Evolutionary conservation across 371 early-diverging fungal genomes (phyloP), one percentile per base, ranked within the genome.

Genomic region (Lichtheimia ramosa): DNA sequence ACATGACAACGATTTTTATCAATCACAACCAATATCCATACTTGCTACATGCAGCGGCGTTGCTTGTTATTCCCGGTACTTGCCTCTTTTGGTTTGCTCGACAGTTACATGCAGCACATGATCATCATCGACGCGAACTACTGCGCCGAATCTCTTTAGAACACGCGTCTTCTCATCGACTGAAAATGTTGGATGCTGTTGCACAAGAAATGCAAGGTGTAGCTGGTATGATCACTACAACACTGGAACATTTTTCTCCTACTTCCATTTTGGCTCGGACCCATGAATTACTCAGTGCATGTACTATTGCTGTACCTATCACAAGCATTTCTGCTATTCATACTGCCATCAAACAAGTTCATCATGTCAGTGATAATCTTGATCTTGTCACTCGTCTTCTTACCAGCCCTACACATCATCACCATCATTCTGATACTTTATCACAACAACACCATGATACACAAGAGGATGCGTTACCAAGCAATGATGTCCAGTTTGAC

Each of bases 141-240:
- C 34, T 34, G 34, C 34, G 34, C 34, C 34, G 34, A 34, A 34
- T 34, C 34, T 34, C 25, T 25, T 5, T 25, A 25, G 25, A 25
- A 25, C 25, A 34, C 34, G 34, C 34, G 34, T 34, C 46, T 3
- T 46, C 46, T 21, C 7, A n/a, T 21, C 46, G 46, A 46, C 46
- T 46, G 3, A 21, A 56, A 2, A 68, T 68, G 18, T 24, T 69
- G 4, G 18, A 63, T 0, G 77, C 73, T 2, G 68, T 78, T 5
- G 71, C 79, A 7, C 73, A 76, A 53, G 81, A 84, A 59, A 69
- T 82, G 1, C 62, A 69, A 49, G 78, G 77, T 59, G 76, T 75
- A 14, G 73, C 81, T 1, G 51, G 66, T 0, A 73, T 81, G 62
- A 72, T 80, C 1, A 72, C 70, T 23, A 74, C 79, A 16, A 76